Evolutionary conservation across 2,329 filamentous ascomycete species (phyloP).

Genomic region (Bretziella fagacearum): DNA sequence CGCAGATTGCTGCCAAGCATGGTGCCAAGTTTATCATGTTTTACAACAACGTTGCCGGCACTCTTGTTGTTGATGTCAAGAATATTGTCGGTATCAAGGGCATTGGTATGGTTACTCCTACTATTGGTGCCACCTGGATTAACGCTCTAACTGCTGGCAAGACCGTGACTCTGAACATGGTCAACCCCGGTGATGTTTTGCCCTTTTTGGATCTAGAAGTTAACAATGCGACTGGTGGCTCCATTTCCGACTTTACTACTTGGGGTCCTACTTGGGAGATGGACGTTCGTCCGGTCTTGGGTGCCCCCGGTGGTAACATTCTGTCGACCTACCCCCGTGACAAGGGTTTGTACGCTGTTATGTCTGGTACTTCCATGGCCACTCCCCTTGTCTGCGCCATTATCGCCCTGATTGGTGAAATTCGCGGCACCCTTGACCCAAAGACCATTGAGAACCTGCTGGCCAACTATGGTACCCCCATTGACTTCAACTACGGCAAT

Average conservation of each 20-base stretch:
- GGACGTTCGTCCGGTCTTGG: constrained; percentile 37
- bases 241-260: constrained; percentile 34
- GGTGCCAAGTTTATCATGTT: constrained; percentile 45
- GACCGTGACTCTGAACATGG: constrained; percentile 29
- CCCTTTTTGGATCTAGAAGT: constrained; percentile 20
- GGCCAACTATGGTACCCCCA: constrained; percentile 32
- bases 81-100: constrained; percentile 22
- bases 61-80: constrained; percentile 22
- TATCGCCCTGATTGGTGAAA: constrained; percentile 35
- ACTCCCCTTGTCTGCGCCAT: constrained; percentile 38
- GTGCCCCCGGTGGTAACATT: constrained; percentile 39
- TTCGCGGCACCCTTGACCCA: constrained; percentile 35
- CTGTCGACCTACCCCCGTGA: constrained; percentile 34
- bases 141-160: constrained; percentile 26
- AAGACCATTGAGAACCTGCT: constrained; percentile 32
- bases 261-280: constrained; percentile 47
- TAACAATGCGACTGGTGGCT: constrained; percentile 33
- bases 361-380: constrained; percentile 44
- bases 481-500: constrained; percentile 30
- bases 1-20: constrained; percentile 31
- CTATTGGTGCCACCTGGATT: constrained; percentile 29
- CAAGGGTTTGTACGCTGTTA: constrained; percentile 28
- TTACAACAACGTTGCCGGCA: constrained; percentile 37
- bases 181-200: constrained; percentile 24
- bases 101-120: constrained; percentile 26